phyloP scores from a whole-genome alignment of 1,284 basidiomycete species.

The Trametes hirsuta region DNA sequence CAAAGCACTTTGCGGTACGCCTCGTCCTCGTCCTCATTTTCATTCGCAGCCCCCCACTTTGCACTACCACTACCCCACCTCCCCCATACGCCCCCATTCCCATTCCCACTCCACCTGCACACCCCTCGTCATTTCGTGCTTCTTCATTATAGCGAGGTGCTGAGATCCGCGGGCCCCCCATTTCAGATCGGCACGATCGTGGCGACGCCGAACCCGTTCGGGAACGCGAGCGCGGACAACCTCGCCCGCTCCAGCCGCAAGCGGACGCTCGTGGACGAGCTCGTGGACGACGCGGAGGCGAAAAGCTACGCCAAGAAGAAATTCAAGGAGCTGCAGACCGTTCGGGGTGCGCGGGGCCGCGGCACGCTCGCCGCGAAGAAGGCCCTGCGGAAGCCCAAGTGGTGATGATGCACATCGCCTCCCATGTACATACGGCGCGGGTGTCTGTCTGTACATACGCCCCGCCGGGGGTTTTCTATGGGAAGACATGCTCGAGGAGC shows the following conservation, averaged over 20 bases:
- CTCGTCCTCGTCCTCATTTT: too few relatives aligned
- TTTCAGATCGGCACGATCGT: conserved; percentile 87
- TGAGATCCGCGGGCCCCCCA: background rate
- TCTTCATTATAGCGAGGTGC: conserved; percentile 12
- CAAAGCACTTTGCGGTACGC: conserved; percentile 88
- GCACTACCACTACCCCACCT: background rate
- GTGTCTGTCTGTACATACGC: background rate
- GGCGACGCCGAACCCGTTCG: conserved; percentile 76
- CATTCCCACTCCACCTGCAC: background rate
- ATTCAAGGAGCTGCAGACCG: conserved; percentile 82
- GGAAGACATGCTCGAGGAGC: background rate
- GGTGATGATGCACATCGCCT: conserved; percentile 48
- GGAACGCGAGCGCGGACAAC: conserved; percentile 71
- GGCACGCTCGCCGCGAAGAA: conserved; percentile 76
- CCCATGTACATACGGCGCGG: background rate
- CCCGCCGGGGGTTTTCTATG: background rate
- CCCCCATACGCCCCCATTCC: background rate
- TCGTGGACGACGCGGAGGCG: conserved; percentile 87
- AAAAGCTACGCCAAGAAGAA: conserved; percentile 93
- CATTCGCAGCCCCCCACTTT: too few relatives aligned
- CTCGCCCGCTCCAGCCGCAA: conserved; percentile 72
- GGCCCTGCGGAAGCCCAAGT: conserved; percentile 65
- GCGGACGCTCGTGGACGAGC: conserved; percentile 84
- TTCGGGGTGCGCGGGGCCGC: conserved; percentile 73
- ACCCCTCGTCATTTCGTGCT: conserved; percentile 5